phyloP scores from a whole-genome alignment of 1,284 basidiomycete species.

The Puccinia polysora region DNA sequence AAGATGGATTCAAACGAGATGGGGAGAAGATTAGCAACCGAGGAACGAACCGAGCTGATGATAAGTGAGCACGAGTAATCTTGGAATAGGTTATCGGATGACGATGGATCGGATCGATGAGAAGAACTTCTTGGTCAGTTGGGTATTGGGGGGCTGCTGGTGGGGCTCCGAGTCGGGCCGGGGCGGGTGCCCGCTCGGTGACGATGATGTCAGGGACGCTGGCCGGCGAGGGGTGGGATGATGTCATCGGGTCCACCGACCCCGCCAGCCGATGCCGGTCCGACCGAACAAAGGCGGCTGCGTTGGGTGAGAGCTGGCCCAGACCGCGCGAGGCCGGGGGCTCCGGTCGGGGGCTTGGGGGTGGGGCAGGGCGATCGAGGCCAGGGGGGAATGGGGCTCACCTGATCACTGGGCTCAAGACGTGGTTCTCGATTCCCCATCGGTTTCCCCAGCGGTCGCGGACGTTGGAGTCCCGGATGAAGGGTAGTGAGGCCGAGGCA shows the following conservation, averaged over 20 bases:
- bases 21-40: neutral
- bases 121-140: too few species aligned
- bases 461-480: neutral
- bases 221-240: too few species aligned
- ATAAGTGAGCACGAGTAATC: neutral
- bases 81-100: neutral
- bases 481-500: neutral
- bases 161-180: too few species aligned
- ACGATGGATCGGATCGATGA: neutral
- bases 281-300: too few species aligned
- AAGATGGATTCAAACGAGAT: neutral
- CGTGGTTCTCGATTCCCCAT: conserved; percentile 37
- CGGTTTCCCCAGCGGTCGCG: conserved; percentile 37
- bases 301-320: too few species aligned
- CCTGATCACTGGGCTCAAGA: conserved; percentile 40
- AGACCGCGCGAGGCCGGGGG: neutral
- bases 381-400: neutral
- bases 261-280: too few species aligned
- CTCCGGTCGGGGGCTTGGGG: neutral
- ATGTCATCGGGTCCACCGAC: too few species aligned
- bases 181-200: too few species aligned
- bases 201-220: too few species aligned
- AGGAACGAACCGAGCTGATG: too few species aligned
- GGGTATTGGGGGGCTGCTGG: too few species aligned
- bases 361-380: neutral